Conservation (phyloP, 2,329 filamentous ascomycete species). For the Camillea tinctor region DNA sequence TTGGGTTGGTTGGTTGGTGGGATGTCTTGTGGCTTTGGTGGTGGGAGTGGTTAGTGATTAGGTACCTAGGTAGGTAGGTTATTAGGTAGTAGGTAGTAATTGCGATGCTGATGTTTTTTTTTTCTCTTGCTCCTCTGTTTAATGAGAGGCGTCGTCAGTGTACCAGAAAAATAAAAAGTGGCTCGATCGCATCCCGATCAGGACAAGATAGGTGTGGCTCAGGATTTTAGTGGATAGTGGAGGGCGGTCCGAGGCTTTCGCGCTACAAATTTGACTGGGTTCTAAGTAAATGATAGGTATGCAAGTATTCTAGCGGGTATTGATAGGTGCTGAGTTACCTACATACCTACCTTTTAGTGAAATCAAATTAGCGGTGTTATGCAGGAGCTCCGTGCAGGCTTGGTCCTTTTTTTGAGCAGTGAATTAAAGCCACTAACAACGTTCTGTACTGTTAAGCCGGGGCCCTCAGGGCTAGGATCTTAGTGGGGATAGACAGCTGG, state of each 20-base stretch:
- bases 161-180: not conserved
- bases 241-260: not conserved
- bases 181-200: not conserved
- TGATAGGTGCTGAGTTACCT: slow-evolving; percentile 15
- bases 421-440: slow-evolving; percentile 3
- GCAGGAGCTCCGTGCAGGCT: slow-evolving; percentile 10
- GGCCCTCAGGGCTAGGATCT: not conserved
- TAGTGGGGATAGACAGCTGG: not conserved
- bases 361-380: slow-evolving; percentile 24
- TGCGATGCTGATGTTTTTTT: no score
- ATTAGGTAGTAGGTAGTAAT: no score
- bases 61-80: no score
- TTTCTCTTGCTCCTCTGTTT: not conserved
- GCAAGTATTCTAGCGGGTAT: slow-evolving; percentile 18
- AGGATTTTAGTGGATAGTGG: not conserved
- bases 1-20: slow-evolving; percentile 2
- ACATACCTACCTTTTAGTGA: slow-evolving; percentile 3
- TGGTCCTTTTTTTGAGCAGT: not conserved
- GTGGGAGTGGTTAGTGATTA: not conserved
- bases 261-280: not conserved
- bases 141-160: not conserved
- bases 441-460: not conserved
- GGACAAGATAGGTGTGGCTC: not conserved
- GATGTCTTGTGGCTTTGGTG: not conserved
- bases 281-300: slow-evolving; percentile 17